Evolutionary conservation across 768 basidiomycete species (phyloP), one percentile per base, ranked within the genome.

Genomic region (Asterophora parasitica): DNA sequence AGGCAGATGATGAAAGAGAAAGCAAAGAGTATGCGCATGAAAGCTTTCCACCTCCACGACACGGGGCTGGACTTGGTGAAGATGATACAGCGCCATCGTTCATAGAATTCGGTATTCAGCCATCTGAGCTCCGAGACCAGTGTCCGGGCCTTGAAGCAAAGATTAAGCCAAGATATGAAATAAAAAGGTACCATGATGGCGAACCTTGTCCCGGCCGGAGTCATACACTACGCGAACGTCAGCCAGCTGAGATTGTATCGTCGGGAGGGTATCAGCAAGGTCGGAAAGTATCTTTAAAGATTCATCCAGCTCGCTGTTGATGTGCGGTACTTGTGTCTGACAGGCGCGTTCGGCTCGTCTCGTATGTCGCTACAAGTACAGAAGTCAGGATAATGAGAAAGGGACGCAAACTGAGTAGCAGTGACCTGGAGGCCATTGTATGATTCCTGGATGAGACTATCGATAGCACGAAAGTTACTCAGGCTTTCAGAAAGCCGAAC

Each of bases 21-120:
- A 11, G 78, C 66, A 50, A 88, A 88, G 7, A 81, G 62, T 15
- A 71, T 54, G 23, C 86, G 81, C 71, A 88, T 76, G 31, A 79
- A 64, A 6, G 67, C 64, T 59, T 83, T 87, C 85, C 82, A 86
- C 36, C 77, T 75, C 70, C 75, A 74, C 17, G 86, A 85, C 16
- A 88, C 86, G 1, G 88, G 88, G 40, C 82, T 81, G 2, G 74
- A 73, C 2, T 81, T 72, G 0, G 85, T 83, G 70, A 89, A 89
- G 57, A 89, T 81, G 65, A 81, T 83, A 17, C 75, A 64, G 35
- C 85, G 77, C 79, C 83, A 85, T 10, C 87, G 83, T 61, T 83
- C 81, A 48, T 85, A 83, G 61, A 86, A 82, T 40, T 85, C 82
- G 0, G 83, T 88, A 60, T 89, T 88, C 17, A 88, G 72, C 87